A percentile compares a stretch with the other conserved stretches of the same genome.
phyloP scores from a whole-genome alignment of 805 yeast genomes.

The Ogataea kodamae region DNA sequence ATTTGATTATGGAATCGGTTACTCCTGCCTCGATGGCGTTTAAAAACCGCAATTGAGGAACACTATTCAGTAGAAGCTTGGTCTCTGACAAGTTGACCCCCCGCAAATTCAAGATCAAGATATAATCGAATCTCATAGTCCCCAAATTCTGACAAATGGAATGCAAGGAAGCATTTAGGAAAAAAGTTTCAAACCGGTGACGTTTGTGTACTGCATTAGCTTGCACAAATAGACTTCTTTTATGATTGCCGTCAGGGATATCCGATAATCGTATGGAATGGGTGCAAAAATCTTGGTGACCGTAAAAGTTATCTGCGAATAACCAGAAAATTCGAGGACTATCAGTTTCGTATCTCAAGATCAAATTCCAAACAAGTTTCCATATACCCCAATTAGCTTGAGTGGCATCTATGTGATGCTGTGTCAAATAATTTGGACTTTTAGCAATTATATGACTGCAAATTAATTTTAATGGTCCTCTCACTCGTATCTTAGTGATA shows the following conservation, averaged over 20 bases:
- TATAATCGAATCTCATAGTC: constrained; percentile 5
- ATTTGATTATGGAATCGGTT: constrained; percentile 20
- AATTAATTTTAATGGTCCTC: constrained; percentile 22
- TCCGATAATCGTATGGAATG: constrained; percentile 20
- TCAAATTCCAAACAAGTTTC: constrained; percentile 33
- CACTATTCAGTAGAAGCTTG: constrained; percentile 6
- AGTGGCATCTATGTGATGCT: constrained; percentile 24
- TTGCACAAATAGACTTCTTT: constrained; percentile 19
- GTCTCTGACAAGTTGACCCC: constrained; percentile 11
- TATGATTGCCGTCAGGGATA: constrained; percentile 14
- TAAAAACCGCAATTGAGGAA: constrained; percentile 18
- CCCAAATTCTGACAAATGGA: constrained; percentile 15
- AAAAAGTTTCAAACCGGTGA: constrained; percentile 37
- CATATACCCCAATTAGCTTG: constrained; percentile 26
- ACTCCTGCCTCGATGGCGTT: constrained; percentile 21
- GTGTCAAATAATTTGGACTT: constrained; percentile 19
- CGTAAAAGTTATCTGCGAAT: constrained; percentile 28
- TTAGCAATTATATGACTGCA: constrained; percentile 29
- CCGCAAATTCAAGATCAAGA: constrained; percentile 21
- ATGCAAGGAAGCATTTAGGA: constrained; percentile 23
- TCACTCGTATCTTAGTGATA: not conserved
- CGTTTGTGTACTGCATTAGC: constrained; percentile 18
- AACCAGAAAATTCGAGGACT: constrained; percentile 27
- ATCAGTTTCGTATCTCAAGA: constrained; percentile 31
- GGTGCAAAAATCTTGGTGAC: constrained; percentile 13